Evolutionary conservation across 352 stramenopile species (phyloP).

Genomic region (Globisporangium takayamanum): DNA sequence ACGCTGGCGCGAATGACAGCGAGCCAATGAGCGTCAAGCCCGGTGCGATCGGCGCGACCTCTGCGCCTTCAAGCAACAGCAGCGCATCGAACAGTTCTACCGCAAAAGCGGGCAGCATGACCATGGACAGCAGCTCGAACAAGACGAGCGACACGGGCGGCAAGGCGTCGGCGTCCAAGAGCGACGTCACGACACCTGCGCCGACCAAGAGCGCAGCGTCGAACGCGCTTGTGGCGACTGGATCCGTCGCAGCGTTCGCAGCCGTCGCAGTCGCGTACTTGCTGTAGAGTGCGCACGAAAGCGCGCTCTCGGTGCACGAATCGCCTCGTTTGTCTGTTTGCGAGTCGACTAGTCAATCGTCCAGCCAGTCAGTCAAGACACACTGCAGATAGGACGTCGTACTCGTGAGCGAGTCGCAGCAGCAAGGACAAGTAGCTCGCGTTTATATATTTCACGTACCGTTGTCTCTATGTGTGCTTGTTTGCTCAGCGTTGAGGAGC

Average conservation of each 20-base stretch:
- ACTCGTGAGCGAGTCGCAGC: too few relatives aligned
- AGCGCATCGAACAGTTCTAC: conserved; percentile 2
- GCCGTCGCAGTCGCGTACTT: conserved; percentile 7
- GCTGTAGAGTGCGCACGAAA: not conserved
- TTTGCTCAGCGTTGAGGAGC: too few relatives aligned
- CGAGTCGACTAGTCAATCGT: not conserved
- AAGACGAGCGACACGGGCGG: not conserved
- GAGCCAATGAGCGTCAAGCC: conserved; percentile 9
- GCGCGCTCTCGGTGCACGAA: too few relatives aligned
- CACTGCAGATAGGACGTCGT: too few relatives aligned
- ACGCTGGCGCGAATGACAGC: conserved; percentile 4
- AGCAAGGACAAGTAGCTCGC: too few relatives aligned
- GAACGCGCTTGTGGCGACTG: not conserved
- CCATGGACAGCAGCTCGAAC: not conserved
- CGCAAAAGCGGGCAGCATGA: conserved; percentile 10
- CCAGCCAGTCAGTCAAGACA: too few relatives aligned
- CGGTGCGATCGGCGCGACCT: not conserved
- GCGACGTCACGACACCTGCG: not conserved
- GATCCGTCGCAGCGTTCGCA: not conserved
- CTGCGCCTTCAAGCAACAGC: not conserved
- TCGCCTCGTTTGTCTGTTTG: not conserved
- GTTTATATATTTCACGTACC: too few relatives aligned
- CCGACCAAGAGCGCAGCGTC: not conserved
- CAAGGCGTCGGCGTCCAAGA: conserved; percentile 2
- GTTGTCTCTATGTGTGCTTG: too few relatives aligned